phyloP scores from a whole-genome alignment of 495 filamentous ascomycete species.

The Pyronema domesticum region DNA sequence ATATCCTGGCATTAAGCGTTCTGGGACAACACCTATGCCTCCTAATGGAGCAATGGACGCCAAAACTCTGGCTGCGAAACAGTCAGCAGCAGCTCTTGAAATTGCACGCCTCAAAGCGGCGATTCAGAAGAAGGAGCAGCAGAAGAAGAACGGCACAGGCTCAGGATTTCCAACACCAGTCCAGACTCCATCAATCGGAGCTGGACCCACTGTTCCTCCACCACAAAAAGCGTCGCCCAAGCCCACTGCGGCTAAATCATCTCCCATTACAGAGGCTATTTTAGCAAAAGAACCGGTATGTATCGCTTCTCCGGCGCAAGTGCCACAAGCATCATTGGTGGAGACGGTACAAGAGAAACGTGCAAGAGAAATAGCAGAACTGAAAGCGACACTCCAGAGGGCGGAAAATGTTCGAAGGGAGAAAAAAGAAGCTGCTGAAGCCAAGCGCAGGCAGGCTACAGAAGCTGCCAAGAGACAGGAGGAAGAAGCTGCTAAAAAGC shows the following conservation, averaged over 20 bases:
- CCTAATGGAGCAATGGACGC: conserved; percentile 7
- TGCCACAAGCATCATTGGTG: too few species aligned
- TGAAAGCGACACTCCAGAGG: too few species aligned
- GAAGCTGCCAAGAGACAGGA: background rate
- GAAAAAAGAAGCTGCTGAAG: too few species aligned
- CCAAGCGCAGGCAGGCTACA: too few species aligned
- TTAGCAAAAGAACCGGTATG: too few species aligned
- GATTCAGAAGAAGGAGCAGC: conserved; percentile 54
- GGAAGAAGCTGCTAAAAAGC: conserved; percentile 7
- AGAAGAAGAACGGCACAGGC: conserved; percentile 37
- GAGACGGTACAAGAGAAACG: too few species aligned
- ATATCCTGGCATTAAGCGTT: background rate
- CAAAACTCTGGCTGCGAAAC: conserved; percentile 37
- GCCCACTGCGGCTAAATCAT: background rate
- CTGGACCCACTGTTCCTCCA: conserved; percentile 12
- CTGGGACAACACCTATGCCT: background rate
- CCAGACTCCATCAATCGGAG: conserved; percentile 17
- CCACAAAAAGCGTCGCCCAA: conserved; percentile 2
- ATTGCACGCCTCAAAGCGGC: conserved; percentile 58
- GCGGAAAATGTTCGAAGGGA: too few species aligned
- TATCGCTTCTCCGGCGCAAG: too few species aligned
- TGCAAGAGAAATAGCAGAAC: too few species aligned
- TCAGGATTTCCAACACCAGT: conserved; percentile 14
- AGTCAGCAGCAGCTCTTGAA: conserved; percentile 37
- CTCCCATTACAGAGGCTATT: background rate